phyloP scores from a whole-genome alignment of 2,329 filamentous ascomycete genomes.

The Colletotrichum gloeosporioides region DNA sequence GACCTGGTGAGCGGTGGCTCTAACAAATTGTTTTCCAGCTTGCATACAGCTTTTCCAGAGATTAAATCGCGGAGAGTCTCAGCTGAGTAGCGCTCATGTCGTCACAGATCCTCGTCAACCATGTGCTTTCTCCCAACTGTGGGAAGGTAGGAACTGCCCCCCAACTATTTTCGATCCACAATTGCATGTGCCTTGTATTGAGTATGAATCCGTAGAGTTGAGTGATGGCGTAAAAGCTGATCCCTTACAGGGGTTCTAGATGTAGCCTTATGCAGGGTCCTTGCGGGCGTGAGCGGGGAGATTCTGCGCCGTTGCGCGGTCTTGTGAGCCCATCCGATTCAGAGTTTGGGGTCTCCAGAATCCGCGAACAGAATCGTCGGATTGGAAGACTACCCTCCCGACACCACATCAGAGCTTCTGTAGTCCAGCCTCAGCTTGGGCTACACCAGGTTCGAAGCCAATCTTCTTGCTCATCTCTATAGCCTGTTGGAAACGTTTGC shows the following conservation, averaged over 20 bases:
- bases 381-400: not conserved
- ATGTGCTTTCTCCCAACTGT: not conserved
- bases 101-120: not conserved
- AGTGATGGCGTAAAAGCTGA: not conserved
- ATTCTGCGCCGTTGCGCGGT: not conserved
- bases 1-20: not conserved
- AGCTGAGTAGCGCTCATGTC: not conserved
- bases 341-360: not conserved
- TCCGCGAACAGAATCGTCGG: not conserved
- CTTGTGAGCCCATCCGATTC: not conserved
- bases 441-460: constrained; percentile 55
- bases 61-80: not conserved
- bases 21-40: not conserved
- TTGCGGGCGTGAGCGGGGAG: not conserved
- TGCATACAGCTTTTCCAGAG: not conserved
- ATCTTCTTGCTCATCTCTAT: constrained; percentile 63
- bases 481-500: constrained; percentile 72
- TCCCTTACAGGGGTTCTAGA: not conserved
- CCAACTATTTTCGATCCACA: not conserved
- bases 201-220: not conserved
- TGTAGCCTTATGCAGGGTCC: constrained; percentile 17
- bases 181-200: not conserved
- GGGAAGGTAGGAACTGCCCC: not conserved
- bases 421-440: constrained; percentile 59
- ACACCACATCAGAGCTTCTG: constrained; percentile 1